Base-by-base conservation (phyloP, 2,329 filamentous ascomycete species). In the Diaporthe velutina region DNA sequence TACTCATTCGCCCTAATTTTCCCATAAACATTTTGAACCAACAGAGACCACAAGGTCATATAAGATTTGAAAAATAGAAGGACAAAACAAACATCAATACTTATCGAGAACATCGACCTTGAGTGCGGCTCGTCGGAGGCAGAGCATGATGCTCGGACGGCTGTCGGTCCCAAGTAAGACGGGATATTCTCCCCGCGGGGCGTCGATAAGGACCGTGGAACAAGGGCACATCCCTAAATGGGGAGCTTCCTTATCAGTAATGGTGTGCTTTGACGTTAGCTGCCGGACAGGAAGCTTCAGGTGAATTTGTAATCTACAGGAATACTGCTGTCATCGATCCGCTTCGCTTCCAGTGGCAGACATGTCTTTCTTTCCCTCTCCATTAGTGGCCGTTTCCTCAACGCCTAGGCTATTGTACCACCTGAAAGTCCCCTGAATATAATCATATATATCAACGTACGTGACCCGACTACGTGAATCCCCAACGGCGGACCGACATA, bases 211-310 rank as follows among this genome's bases (percentile, higher is more conserved):
- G 30, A 38, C 22, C 13, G 19, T 12, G 30, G 33, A 33, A 67
- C 64, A 67, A 22, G 64, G 30, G 45, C 28, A 25, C 22, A 5
- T 50, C 17, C 25, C 15, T 35, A 38, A 19, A 45, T 5, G 8
- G 25, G 28, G 33, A 61, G 74, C 74, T 75, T 42, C 74, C 74
- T 75, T 75, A 75, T 75, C 74, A 67, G 66, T 55, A 38, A 30
- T 74, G 42, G 71, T 48, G 54, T 33, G 71, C 50, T 45, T 22
- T 40, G 33, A 28, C 54, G 40, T 40, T 66, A 35, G 55, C 48
- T 70, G 61, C 71, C 61, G 60, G 60, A 28, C 22, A 33, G 48
- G 33, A 57, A 68, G 50, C 45, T 33, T 70, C 30, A 58, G 55
- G 19, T 42, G 67, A 61, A 74, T 74, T 74, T 71, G 73, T 74